Evolutionary conservation across 1,139 yeast species (phyloP).

Genomic region (Candida tropicalis): DNA sequence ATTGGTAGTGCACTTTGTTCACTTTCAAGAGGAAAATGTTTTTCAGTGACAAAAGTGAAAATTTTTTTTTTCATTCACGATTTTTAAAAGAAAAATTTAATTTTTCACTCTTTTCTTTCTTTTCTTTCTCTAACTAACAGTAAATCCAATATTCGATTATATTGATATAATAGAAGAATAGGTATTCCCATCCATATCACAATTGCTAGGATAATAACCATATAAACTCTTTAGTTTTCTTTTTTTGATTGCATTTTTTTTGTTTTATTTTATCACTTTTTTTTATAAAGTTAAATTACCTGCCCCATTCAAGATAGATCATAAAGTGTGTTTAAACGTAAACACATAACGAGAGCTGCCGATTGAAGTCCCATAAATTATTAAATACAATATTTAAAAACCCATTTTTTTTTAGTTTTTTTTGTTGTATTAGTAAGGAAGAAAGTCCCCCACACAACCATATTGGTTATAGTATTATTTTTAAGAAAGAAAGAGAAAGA

Average conservation of each 20-base stretch:
- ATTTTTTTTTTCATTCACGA: neutral
- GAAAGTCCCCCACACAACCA: conserved; percentile 2
- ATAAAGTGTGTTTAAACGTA: conserved; percentile 14
- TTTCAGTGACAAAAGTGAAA: no score
- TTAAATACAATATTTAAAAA: conserved; percentile 4
- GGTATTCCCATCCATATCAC: neutral
- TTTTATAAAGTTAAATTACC: conserved; percentile 4
- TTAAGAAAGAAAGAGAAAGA: neutral
- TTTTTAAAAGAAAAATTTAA: neutral
- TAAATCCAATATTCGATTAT: neutral
- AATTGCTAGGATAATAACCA: no score
- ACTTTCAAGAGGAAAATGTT: no score
- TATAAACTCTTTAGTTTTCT: no score
- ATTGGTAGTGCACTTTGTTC: no score
- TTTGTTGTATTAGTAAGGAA: conserved; percentile 1
- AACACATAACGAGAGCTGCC: conserved; percentile 20
- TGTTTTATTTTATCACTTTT: conserved; percentile 4
- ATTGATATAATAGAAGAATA: neutral
- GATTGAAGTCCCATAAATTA: conserved; percentile 17
- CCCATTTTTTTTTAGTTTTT: conserved; percentile 3
- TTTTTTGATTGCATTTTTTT: neutral
- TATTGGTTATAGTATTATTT: neutral
- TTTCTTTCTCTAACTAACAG: conserved; percentile 4
- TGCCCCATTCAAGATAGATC: conserved; percentile 6
- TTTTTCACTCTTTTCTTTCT: neutral